Percentiles rank a stretch among this genome's conserved stretches.
Evolutionary conservation across 352 stramenopile genomes (phyloP).

Genomic region (Pythium dissimile): DNA sequence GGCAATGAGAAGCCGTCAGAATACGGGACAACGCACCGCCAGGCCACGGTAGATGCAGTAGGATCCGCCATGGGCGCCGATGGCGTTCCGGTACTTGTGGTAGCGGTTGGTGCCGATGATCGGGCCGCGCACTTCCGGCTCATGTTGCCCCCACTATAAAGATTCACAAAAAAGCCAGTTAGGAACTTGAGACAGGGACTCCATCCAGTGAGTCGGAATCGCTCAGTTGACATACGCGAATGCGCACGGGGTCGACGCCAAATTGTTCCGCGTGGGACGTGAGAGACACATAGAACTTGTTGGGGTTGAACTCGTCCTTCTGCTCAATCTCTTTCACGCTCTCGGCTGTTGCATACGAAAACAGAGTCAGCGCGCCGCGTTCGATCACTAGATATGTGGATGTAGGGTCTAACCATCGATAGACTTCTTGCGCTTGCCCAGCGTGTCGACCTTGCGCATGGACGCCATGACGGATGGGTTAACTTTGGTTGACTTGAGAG

Average conservation of each 20-base stretch:
- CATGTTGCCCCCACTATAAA: constrained; percentile 90
- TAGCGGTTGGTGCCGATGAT: constrained; percentile 96
- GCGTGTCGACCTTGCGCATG: constrained; percentile 81
- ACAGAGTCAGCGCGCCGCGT: neutral
- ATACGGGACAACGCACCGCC: constrained; percentile 85
- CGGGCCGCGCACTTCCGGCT: constrained; percentile 89
- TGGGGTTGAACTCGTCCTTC: constrained; percentile 86
- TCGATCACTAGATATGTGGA: no score
- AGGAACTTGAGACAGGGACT: no score
- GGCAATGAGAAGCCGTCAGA: no score
- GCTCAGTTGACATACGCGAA: constrained; percentile 42
- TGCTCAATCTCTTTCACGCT: constrained; percentile 78
- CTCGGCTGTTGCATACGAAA: constrained; percentile 40
- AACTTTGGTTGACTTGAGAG: neutral
- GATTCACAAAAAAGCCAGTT: neutral
- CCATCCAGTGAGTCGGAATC: no score
- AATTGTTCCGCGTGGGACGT: constrained; percentile 87
- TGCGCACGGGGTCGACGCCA: constrained; percentile 81
- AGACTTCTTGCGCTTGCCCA: constrained; percentile 88
- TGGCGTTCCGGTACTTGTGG: constrained; percentile 96
- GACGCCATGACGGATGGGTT: constrained; percentile 12
- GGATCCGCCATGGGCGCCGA: constrained; percentile 96
- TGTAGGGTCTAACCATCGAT: no score
- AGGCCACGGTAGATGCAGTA: constrained; percentile 99
- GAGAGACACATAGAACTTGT: constrained; percentile 85